A percentile compares a stretch with the other conserved stretches of the same genome.
These are phyloP conservation scores for Mercurialis annua DNA, from an alignment of 345 rosid species.

Conservation along the genomic window DNA sequence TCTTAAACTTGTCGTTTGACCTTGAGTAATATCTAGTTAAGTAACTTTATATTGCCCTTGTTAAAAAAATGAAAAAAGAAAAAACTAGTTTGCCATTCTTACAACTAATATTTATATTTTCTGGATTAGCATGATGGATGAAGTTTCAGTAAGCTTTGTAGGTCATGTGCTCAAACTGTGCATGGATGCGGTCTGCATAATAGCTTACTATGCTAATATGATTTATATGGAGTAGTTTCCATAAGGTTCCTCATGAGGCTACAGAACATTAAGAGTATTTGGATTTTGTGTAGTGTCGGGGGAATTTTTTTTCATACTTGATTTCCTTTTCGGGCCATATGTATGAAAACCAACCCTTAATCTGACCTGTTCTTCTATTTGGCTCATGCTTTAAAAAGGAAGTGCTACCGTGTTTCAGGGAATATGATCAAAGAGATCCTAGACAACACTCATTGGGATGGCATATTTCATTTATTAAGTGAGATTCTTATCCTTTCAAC, in stretches of 20 bases:
- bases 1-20: background rate
- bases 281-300: background rate
- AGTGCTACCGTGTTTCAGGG: slow-evolving; percentile 38
- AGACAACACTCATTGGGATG: slow-evolving; percentile 61
- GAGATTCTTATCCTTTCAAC: slow-evolving; percentile 21
- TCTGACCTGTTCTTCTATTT: background rate
- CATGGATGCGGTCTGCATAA: background rate
- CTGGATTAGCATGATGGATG: slow-evolving; percentile 3
- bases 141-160: background rate
- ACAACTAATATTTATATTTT: background rate
- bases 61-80: background rate
- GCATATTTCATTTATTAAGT: slow-evolving; percentile 89
- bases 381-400: slow-evolving; percentile 6
- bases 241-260: background rate
- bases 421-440: slow-evolving; percentile 45
- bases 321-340: background rate
- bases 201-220: background rate
- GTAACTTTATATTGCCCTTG: background rate
- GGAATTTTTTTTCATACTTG: background rate
- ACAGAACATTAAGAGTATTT: background rate
- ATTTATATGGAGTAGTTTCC: background rate
- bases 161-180: background rate
- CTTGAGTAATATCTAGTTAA: background rate
- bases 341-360: background rate
- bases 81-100: background rate